A percentile compares a stretch with the other conserved stretches of the same genome.
These are phyloP conservation scores for Craspedostauros australis DNA, from an alignment of 108 stramenopile genomes.

Conservation along the genomic window DNA sequence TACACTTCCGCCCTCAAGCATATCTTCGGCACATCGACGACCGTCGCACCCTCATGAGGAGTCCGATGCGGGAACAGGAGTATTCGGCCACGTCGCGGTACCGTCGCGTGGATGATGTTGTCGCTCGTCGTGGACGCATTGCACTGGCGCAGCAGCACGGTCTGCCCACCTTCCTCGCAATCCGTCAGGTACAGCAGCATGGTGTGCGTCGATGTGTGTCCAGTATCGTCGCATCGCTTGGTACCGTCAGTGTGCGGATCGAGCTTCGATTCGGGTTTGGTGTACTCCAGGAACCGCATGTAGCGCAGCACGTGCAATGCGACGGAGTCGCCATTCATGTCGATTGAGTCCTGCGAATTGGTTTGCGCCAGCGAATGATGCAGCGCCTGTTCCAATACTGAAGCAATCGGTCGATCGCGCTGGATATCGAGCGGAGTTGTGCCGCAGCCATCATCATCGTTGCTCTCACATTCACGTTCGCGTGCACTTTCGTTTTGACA, in stretches of 20 bases:
- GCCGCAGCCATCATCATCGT: no score
- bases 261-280: constrained; percentile 7
- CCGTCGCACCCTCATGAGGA: constrained; percentile 22
- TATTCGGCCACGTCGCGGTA: constrained; percentile 20
- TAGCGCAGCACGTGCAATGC: constrained; percentile 15
- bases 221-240: constrained; percentile 29
- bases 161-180: constrained; percentile 22
- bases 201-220: constrained; percentile 17
- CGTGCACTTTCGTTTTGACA: no score
- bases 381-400: no score
- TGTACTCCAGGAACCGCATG: constrained; percentile 27
- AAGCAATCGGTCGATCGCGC: no score
- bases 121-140: neutral
- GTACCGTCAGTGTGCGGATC: constrained; percentile 31
- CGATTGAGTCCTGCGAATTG: neutral
- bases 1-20: constrained; percentile 27
- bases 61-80: constrained; percentile 26
- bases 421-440: no score
- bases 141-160: constrained; percentile 12
- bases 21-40: constrained; percentile 20
- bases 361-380: neutral
- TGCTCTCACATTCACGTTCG: no score
- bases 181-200: constrained; percentile 21
- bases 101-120: constrained; percentile 5
- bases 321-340: neutral